These are phyloP conservation scores for Beta vulgaris DNA, from an alignment of 148 eudicot genomes.

Conservation along the genomic window DNA sequence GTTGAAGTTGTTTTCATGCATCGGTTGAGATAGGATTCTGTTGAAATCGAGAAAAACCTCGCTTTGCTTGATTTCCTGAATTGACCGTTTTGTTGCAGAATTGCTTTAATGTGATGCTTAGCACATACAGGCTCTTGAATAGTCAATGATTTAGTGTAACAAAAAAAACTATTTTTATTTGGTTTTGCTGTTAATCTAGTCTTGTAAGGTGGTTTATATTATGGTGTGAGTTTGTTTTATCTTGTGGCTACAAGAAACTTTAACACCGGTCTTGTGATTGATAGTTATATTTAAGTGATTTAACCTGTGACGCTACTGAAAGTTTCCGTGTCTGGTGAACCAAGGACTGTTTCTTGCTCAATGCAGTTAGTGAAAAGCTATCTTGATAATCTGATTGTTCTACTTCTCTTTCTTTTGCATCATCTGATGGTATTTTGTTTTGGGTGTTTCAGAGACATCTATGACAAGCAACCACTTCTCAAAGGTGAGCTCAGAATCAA, in stretches of 20 bases:
- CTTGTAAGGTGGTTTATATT: not conserved
- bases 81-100: too few species aligned
- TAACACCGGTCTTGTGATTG: not conserved
- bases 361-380: not conserved
- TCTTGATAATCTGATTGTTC: not conserved
- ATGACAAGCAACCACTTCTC: conserved; percentile 30
- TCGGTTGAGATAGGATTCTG: too few species aligned
- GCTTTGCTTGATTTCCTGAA: too few species aligned
- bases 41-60: too few species aligned
- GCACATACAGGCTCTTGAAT: too few species aligned
- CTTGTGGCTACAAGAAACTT: not conserved
- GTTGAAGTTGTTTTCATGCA: too few species aligned
- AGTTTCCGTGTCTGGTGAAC: too few species aligned
- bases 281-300: not conserved
- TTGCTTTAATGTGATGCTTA: too few species aligned
- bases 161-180: too few species aligned
- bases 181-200: not conserved
- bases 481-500: conserved; percentile 27
- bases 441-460: conserved; percentile 37
- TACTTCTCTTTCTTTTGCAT: not conserved
- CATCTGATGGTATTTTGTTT: conserved; percentile 15
- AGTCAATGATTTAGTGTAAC: too few species aligned
- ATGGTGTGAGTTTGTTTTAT: not conserved
- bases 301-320: not conserved
- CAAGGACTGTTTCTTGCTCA: not conserved